Conservation (phyloP, 2,329 filamentous ascomycete genomes). For the Monilinia polystroma region DNA sequence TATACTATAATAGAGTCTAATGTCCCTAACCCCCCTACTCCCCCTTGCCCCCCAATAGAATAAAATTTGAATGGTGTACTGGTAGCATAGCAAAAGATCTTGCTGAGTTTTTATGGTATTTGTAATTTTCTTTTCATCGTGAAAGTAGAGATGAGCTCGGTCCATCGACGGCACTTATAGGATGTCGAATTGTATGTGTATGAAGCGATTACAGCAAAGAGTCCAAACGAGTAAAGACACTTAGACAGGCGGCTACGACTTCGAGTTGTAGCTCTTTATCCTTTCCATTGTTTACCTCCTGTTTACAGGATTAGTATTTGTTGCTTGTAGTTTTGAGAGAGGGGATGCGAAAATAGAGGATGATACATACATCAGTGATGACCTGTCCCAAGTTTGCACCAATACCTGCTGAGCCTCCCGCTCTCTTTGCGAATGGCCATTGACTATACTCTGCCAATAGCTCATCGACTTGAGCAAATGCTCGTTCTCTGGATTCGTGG, state of each 20-base stretch:
- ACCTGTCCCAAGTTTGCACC: slow-evolving; percentile 89
- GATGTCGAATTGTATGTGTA: neutral
- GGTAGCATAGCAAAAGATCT: slow-evolving; percentile 14
- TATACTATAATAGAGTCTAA: slow-evolving; percentile 1
- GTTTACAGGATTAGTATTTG: slow-evolving; percentile 20
- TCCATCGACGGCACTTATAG: neutral
- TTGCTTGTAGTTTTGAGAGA: neutral
- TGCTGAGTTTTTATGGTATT: slow-evolving; percentile 1
- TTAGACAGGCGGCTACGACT: slow-evolving; percentile 90
- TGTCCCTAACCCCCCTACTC: neutral
- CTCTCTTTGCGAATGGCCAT: slow-evolving; percentile 88
- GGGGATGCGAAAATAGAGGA: slow-evolving; percentile 28
- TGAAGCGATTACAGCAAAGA: slow-evolving; percentile 67
- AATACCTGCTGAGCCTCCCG: slow-evolving; percentile 73
- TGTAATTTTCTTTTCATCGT: slow-evolving; percentile 6
- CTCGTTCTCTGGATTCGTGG: slow-evolving; percentile 89
- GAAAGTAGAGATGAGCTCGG: slow-evolving; percentile 6
- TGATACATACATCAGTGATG: slow-evolving; percentile 63
- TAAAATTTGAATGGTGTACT: slow-evolving; percentile 16
- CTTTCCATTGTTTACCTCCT: slow-evolving; percentile 80
- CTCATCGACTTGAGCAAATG: slow-evolving; percentile 96
- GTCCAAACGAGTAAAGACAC: slow-evolving; percentile 95
- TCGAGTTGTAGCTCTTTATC: slow-evolving; percentile 96
- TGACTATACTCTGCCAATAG: slow-evolving; percentile 94
- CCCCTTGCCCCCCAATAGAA: slow-evolving; percentile 5